phyloP scores from a whole-genome alignment of 768 basidiomycete species.

The Strobilomyces dryophilus region DNA sequence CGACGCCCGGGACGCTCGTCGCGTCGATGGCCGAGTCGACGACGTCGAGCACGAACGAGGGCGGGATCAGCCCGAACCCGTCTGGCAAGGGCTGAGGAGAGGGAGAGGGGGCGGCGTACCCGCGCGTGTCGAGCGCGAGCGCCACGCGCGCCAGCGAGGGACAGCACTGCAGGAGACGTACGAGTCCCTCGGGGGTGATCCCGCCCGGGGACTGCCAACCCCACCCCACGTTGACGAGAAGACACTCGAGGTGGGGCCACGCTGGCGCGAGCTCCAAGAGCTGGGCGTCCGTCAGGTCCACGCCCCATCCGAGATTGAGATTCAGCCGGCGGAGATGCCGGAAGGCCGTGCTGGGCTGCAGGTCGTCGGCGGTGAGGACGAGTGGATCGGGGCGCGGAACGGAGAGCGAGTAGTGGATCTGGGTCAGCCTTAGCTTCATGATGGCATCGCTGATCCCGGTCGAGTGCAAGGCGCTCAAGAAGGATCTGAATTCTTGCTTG shows the following conservation, averaged over 20 bases:
- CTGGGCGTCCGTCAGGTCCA: conserved; percentile 1
- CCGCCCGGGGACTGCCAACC: conserved; percentile 4
- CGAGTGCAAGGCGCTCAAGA: background rate
- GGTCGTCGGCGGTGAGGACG: background rate
- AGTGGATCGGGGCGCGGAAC: background rate
- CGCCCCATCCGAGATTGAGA: conserved; percentile 2
- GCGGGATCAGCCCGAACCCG: background rate
- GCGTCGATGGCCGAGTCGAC: conserved; percentile 3
- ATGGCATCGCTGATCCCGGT: background rate
- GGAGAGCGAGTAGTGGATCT: background rate
- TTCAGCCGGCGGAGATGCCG: conserved; percentile 1
- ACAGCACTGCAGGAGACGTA: background rate
- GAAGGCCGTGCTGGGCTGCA: conserved; percentile 2
- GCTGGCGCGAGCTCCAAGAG: background rate
- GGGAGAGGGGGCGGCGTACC: background rate
- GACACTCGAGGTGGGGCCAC: conserved; percentile 7
- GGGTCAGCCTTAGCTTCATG: background rate
- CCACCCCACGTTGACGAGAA: conserved; percentile 5
- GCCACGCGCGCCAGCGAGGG: background rate
- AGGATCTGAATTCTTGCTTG: background rate
- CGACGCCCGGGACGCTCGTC: background rate
- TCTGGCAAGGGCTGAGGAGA: background rate
- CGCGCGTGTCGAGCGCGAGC: conserved; percentile 12
- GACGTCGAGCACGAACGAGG: background rate
- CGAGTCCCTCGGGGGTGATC: conserved; percentile 10